phyloP scores from a whole-genome alignment of 2,329 filamentous ascomycete genomes.

The Talaromyces sp. region DNA sequence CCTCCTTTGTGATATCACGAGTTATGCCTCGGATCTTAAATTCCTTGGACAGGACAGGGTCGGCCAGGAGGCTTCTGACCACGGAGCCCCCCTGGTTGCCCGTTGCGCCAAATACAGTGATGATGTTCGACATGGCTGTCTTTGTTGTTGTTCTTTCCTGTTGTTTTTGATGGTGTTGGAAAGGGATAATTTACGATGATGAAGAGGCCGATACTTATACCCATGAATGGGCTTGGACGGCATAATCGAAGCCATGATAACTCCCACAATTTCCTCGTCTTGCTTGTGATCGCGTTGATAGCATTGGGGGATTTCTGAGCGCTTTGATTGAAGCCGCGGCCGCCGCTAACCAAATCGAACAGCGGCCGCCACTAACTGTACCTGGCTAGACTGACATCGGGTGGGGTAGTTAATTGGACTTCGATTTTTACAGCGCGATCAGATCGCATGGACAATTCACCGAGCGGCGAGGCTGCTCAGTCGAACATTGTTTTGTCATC shows the following conservation, averaged over 20 bases:
- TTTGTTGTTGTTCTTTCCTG: not conserved
- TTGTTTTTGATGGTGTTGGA: not conserved
- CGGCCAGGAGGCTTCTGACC: constrained; percentile 42
- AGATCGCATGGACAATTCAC: not conserved
- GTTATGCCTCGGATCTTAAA: constrained; percentile 56
- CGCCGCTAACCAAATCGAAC: constrained; percentile 1
- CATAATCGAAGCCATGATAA: not conserved
- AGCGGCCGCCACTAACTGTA: not conserved
- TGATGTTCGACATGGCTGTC: constrained; percentile 25
- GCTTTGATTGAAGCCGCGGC: not conserved
- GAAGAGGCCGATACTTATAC: not conserved
- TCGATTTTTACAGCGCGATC: not conserved
- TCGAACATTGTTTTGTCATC: too few species aligned
- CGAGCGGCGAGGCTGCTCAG: too few species aligned
- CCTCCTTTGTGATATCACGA: constrained; percentile 45
- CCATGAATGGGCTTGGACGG: not conserved
- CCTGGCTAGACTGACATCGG: not conserved
- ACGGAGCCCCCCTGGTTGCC: constrained; percentile 59
- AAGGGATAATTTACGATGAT: not conserved
- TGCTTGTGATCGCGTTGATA: not conserved
- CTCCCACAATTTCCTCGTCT: not conserved
- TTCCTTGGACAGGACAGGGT: constrained; percentile 43
- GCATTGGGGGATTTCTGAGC: not conserved
- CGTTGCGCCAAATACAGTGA: constrained; percentile 58
- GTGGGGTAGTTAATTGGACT: not conserved